These are phyloP conservation scores for Coemansia sp. DNA, from an alignment of 192 early-diverging fungal genomes.

Conservation along the genomic window DNA sequence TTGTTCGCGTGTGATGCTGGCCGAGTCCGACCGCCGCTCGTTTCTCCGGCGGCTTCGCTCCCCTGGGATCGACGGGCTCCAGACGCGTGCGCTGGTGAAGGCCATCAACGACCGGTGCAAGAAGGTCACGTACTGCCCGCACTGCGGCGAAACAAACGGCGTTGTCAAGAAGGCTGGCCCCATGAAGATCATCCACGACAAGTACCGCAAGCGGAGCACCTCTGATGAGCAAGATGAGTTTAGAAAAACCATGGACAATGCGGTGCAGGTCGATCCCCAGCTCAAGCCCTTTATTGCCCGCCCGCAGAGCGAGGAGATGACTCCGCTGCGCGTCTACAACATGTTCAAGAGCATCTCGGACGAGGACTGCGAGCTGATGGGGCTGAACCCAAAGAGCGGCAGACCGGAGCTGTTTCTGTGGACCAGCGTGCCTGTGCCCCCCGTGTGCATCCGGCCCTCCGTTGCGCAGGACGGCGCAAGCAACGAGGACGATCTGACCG, in stretches of 20 bases:
- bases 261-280: conserved; percentile 69
- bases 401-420: conserved; percentile 93
- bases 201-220: conserved; percentile 80
- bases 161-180: conserved; percentile 95
- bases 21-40: conserved; percentile 71
- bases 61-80: conserved; percentile 81
- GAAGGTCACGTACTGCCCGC: conserved; percentile 80
- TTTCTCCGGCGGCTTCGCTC: conserved; percentile 70
- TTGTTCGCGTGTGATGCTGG: conserved; percentile 85
- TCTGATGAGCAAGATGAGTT: conserved; percentile 74
- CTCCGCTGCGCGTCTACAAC: conserved; percentile 80
- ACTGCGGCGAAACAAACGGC: conserved; percentile 82
- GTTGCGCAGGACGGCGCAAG: conserved; percentile 92
- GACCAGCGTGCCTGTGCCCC: conserved; percentile 94
- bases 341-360: conserved; percentile 84
- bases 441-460: conserved; percentile 93
- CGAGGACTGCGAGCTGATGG: conserved; percentile 96
- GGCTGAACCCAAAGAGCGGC: conserved; percentile 78
- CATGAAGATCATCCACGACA: conserved; percentile 94
- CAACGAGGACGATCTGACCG: conserved; percentile 97
- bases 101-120: conserved; percentile 81
- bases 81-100: conserved; percentile 77
- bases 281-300: conserved; percentile 73
- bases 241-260: conserved; percentile 73
- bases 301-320: conserved; percentile 89